Conservation (phyloP, 495 filamentous ascomycete species). For the Clavariopsis aquatica region DNA sequence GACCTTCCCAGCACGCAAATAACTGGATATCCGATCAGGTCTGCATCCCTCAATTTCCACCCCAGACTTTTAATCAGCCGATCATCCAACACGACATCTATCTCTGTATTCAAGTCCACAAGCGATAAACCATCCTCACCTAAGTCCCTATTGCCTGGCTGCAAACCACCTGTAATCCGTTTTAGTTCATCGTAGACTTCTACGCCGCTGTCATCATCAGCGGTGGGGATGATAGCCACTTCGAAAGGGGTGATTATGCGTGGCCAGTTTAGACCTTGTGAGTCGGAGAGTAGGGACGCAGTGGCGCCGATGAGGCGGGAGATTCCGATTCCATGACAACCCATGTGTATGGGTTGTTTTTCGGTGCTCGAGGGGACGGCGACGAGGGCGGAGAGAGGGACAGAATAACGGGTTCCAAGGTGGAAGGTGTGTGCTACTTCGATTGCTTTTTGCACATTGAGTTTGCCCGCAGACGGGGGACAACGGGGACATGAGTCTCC, state of each 20-base stretch:
- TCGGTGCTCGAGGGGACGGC: constrained; percentile 38
- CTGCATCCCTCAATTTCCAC: constrained; percentile 88
- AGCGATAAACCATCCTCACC: too few relatives aligned
- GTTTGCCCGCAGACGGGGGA: constrained; percentile 49
- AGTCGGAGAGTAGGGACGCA: constrained; percentile 70
- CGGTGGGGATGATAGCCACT: constrained; percentile 65
- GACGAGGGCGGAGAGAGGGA: constrained; percentile 66
- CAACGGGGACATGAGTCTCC: constrained; percentile 77
- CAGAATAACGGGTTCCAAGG: constrained; percentile 84
- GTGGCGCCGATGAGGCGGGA: constrained; percentile 88
- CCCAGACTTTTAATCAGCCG: constrained; percentile 61
- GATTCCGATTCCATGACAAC: constrained; percentile 93
- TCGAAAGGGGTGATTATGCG: constrained; percentile 83
- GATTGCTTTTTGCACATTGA: constrained; percentile 71
- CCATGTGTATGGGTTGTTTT: constrained; percentile 75
- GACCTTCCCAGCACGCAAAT: constrained; percentile 73
- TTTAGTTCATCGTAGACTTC: constrained; percentile 61
- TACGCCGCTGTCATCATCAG: constrained; percentile 52
- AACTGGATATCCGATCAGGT: constrained; percentile 84
- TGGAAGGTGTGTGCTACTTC: constrained; percentile 96
- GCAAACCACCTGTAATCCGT: neutral
- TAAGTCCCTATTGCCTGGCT: too few relatives aligned
- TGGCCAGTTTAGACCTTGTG: constrained; percentile 85
- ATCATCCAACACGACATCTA: constrained; percentile 78
- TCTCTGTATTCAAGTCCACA: neutral